Evolutionary conservation across 371 early-diverging fungal genomes (phyloP), one percentile per base, ranked within the genome.

Genomic region (Massospora cicadina): DNA sequence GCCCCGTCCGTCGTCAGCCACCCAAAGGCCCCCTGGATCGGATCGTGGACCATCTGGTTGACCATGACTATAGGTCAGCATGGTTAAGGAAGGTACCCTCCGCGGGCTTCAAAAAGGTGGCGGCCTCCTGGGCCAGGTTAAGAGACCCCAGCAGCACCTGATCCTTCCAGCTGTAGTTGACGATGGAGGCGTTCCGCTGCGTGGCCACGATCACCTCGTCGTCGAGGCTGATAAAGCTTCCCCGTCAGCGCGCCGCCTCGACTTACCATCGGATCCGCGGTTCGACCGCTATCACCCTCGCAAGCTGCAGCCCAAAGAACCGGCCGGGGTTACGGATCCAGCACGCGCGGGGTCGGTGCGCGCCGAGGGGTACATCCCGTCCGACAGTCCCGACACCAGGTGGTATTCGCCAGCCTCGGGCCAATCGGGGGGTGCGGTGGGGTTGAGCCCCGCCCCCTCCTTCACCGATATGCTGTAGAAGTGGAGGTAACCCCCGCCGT

Each of bases 211-310:
- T n/a, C 25, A 63, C 3, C 27, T 63, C 55, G 17, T 63, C 63
- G 2, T 33, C 55, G n/a, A 63, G 27, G 55, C 55, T 28, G 27
- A 63, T 53, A 21, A 62, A 62, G 43, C 62, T 62, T 25, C 31
- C 13, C 25, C 1, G 24, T 33, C 53, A 33, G 43, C 32, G 31
- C 32, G 12, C 23, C 21, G 21, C 53, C 25, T 1, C 21, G 17
- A 31, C 62, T 62, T 62, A 62, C 62, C 62, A 62, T 28, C 62
- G 31, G 25, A 62, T 62, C 24, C 62, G 43, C 21, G 62, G 43
- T 1, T 62, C 62, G 25, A 62, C 30, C 23, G 17, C 31, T 33
- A 62, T 31, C 26, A 31, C 24, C 24, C 26, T 28, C 10, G 31
- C 21, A 2, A 62, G 21, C 26, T 30, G 31, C 27, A 62, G 53